These are phyloP conservation scores for Corchorus olitorius DNA, from an alignment of 345 rosid species.

Conservation along the genomic window DNA sequence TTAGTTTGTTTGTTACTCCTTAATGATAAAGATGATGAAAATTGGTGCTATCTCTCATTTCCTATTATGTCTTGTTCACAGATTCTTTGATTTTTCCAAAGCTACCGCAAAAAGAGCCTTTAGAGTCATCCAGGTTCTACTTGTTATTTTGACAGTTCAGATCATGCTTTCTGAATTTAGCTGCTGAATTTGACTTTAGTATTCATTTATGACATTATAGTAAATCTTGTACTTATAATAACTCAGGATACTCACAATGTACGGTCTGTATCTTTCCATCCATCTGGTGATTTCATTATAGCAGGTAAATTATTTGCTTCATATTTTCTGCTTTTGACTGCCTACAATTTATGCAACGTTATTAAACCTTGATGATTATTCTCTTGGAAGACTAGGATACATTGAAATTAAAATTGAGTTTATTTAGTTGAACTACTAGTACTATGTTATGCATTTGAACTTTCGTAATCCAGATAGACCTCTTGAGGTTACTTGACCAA, in stretches of 20 bases:
- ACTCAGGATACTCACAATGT: slow-evolving; percentile 82
- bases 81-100: slow-evolving; percentile 90
- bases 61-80: slow-evolving; percentile 27
- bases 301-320: slow-evolving; percentile 50
- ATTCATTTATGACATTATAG: slow-evolving; percentile 8
- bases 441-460: background rate
- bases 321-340: background rate
- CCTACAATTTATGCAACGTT: background rate
- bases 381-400: background rate
- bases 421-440: slow-evolving; percentile 2
- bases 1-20: slow-evolving; percentile 4
- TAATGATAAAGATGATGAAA: slow-evolving; percentile 6
- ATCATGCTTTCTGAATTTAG: slow-evolving; percentile 7
- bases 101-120: slow-evolving; percentile 80
- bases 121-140: slow-evolving; percentile 75
- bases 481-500: background rate
- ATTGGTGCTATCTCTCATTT: background rate
- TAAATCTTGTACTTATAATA: slow-evolving; percentile 22
- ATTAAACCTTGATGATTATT: background rate
- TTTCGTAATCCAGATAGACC: background rate
- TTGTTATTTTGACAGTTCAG: slow-evolving; percentile 16
- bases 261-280: slow-evolving; percentile 82
- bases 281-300: slow-evolving; percentile 78
- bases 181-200: slow-evolving; percentile 6
- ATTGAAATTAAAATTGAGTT: background rate